These are phyloP conservation scores for Daedaleopsis nitida DNA, from an alignment of 768 basidiomycete species.

Conservation along the genomic window DNA sequence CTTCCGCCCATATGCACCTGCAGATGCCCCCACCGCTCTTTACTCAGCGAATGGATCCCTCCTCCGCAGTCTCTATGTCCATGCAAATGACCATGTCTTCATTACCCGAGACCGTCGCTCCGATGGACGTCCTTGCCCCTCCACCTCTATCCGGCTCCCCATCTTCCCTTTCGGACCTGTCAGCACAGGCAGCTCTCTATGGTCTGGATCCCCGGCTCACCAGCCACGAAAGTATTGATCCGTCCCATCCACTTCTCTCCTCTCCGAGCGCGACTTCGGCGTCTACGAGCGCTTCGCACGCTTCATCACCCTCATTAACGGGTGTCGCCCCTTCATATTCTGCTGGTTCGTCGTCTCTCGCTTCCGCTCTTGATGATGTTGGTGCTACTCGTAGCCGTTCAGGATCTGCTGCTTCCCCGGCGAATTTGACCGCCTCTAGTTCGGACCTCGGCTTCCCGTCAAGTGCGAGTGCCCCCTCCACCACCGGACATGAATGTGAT, in stretches of 20 bases:
- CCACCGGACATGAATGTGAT: slow-evolving; percentile 29
- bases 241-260: slow-evolving; percentile 30
- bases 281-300: slow-evolving; percentile 35
- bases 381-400: slow-evolving; percentile 33
- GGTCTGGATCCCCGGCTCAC: slow-evolving; percentile 37
- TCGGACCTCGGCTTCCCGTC: slow-evolving; percentile 33
- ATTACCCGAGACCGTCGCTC: slow-evolving; percentile 15
- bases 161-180: slow-evolving; percentile 46
- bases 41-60: slow-evolving; percentile 24
- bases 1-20: slow-evolving; percentile 23
- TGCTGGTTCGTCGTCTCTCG: slow-evolving; percentile 35
- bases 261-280: slow-evolving; percentile 35
- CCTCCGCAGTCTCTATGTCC: slow-evolving; percentile 20
- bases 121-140: slow-evolving; percentile 28
- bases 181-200: slow-evolving; percentile 35
- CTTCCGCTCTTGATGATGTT: slow-evolving; percentile 35
- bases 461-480: slow-evolving; percentile 27
- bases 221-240: slow-evolving; percentile 34
- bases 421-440: slow-evolving; percentile 23
- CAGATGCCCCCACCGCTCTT: slow-evolving; percentile 26
- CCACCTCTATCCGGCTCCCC: slow-evolving; percentile 33
- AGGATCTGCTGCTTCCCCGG: slow-evolving; percentile 35
- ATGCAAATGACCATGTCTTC: slow-evolving; percentile 26
- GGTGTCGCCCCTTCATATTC: slow-evolving; percentile 33
- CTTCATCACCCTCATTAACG: slow-evolving; percentile 35